Evolutionary conservation across 805 yeast species (phyloP), one percentile per base, ranked within the genome.

Genomic region (Isabelozyma pseudorhagii): DNA sequence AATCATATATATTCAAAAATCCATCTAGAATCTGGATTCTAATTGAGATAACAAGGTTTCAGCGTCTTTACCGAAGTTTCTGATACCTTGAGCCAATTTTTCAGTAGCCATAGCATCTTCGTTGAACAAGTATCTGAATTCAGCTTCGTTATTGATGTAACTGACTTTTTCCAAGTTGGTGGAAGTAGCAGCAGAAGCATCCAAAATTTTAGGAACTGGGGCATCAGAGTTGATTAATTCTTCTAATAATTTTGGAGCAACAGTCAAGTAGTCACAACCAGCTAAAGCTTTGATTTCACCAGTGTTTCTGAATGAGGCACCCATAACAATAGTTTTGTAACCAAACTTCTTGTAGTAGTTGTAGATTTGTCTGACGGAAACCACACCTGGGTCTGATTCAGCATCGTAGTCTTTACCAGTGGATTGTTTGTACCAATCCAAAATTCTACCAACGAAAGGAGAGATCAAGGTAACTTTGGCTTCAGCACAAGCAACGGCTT

Each of bases 401-500:
- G 81, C 79, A 47, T 82, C 76, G 83, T 89, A 93, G 50, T 83
- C 79, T 81, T 92, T 82, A 65, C 98, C 97, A 57, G 97, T 89
- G 66, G 81, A 70, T 61, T 93, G 94, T 82, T 93, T 93, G 88
- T 82, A 90, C 96, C 97, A 94, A 77, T 94, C 99, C 73, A 93
- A 81, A 72, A 94, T 94, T 82, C 99, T 90, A 66, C 99, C 99
- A 57, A 94, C 99, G 68, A 94, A 94, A 61, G 99, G 99, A 42
- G 99, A 94, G 66, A 94, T 93, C 73, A 94, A 82, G 51, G 98
- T 93, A 62, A 90, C 93, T 55, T 84, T 74, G 61, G 98, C 99
- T 80, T 94, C 99, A 59, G 99, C 99, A 78, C 93, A 87, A 51
- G 99, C 97, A 67, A 94, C 97, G 58, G 99, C 99, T 79, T 94